Base-by-base conservation (phyloP, 768 basidiomycete species). In the Tephrocybe sp. region DNA sequence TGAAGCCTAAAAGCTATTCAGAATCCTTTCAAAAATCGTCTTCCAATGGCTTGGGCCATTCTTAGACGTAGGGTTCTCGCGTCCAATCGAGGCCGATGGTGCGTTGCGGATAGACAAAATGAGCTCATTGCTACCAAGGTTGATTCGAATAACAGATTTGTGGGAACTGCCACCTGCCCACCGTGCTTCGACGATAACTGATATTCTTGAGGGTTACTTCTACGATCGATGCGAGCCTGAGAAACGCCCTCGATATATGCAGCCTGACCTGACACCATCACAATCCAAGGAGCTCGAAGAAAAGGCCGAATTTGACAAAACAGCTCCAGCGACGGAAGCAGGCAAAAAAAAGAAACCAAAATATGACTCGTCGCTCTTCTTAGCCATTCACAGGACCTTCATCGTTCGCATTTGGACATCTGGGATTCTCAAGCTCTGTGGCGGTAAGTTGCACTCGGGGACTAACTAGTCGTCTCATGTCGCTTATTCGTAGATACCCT, bases 81-180 rank as follows among this genome's bases (percentile, higher is more conserved):
- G 83, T 42, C 82, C 82, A 0, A 55, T 83, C 9, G 69, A 80
- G 64, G 72, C 75, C 58, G 81, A 84, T 37, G 83, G 83, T 79
- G 30, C 13, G 68, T 58, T 28, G 15, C 15, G 9, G 24, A 5
- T 9, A 8, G 5, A 19, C 12, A 21, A 7, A n/a, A 2, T 30
- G 5, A 13, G 8, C 15, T 4, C 1, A 28, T 8, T 16, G 49
- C 18, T 35, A 45, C n/a, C 24, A 9, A 34, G 21, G 9, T 19
- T 19, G 7, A 45, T 30, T 16, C 39, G 24, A 27, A 22, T n/a
- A 32, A 22, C 43, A 84, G 83, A 84, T 58, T 62, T 84, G 32
- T 83, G 80, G 79, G 61, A 71, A 39, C 69, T 84, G 5, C 78
- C 78, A 0, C 49, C 62, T 1, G 32, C 60, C 6, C 65, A 66